phyloP scores from a whole-genome alignment of 192 early-diverging fungal genomes.

The Podila clonocystis region DNA sequence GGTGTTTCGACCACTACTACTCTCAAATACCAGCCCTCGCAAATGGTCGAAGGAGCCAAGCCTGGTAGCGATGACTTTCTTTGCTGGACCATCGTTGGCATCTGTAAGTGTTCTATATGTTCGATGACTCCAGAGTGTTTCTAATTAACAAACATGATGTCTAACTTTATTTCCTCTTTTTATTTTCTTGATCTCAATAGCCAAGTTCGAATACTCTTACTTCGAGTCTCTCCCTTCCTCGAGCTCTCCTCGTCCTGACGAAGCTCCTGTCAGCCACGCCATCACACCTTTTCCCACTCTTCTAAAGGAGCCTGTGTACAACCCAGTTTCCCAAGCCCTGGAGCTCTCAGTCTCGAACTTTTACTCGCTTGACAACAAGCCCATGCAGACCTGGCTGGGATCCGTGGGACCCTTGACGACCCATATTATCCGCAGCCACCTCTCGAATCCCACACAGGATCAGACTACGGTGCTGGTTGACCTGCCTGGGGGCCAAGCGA shows the following conservation, averaged over 20 bases:
- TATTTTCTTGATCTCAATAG: constrained; percentile 7
- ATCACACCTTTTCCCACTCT: constrained; percentile 51
- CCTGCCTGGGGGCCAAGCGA: constrained; percentile 14
- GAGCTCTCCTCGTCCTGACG: constrained; percentile 4
- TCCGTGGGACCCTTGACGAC: constrained; percentile 55
- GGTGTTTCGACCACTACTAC: constrained; percentile 30
- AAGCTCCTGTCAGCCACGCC: constrained; percentile 13
- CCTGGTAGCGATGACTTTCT: constrained; percentile 72
- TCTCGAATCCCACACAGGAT: constrained; percentile 3
- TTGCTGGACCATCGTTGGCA: constrained; percentile 89
- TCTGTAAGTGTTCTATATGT: constrained; percentile 64
- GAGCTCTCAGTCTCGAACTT: constrained; percentile 54
- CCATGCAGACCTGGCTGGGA: constrained; percentile 61
- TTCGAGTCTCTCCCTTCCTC: constrained; percentile 51
- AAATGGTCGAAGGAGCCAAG: constrained; percentile 34
- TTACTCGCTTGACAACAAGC: constrained; percentile 35
- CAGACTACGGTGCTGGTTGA: constrained; percentile 41
- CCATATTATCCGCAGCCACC: constrained; percentile 32
- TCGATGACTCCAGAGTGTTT: not conserved
- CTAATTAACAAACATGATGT: not conserved
- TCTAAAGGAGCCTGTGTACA: constrained; percentile 52
- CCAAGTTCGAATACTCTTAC: constrained; percentile 57
- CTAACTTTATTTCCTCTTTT: not conserved
- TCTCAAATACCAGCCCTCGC: constrained; percentile 41
- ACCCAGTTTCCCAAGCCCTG: constrained; percentile 51